Percentiles rank a stretch among this genome's conserved stretches.
Evolutionary conservation across 2,329 filamentous ascomycete genomes (phyloP).

Genomic region (Sarocladiaceae sp.): DNA sequence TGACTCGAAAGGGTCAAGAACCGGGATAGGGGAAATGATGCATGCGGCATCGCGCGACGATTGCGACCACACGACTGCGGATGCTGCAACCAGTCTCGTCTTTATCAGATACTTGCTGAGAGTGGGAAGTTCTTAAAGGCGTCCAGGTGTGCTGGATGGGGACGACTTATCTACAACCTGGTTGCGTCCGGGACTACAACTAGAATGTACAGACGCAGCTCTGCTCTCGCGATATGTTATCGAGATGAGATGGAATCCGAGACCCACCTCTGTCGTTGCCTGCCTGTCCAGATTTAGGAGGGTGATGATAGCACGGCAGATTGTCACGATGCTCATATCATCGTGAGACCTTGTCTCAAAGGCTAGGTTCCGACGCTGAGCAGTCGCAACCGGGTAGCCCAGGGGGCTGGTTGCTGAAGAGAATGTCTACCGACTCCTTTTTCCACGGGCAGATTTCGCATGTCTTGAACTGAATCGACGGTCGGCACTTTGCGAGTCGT

Average conservation of each 20-base stretch:
- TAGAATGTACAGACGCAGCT: not conserved
- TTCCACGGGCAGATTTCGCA: not conserved
- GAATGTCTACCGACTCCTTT: not conserved
- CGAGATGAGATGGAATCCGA: not conserved
- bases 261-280: not conserved
- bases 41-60: no score
- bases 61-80: no score
- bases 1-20: no score
- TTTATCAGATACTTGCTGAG: no score
- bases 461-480: no score
- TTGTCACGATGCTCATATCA: not conserved
- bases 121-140: no score
- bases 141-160: no score
- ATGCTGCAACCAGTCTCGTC: no score
- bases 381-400: not conserved
- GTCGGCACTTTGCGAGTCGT: no score
- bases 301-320: not conserved
- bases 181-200: not conserved
- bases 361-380: not conserved
- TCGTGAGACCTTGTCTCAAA: slow-evolving; percentile 8
- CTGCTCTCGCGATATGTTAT: not conserved
- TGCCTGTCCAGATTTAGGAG: not conserved
- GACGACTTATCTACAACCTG: slow-evolving; percentile 5
- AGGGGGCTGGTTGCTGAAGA: not conserved
- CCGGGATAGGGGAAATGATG: no score